Evolutionary conservation across 495 filamentous ascomycete genomes (phyloP), one percentile per base, ranked within the genome.

Genomic region (Trypethelium eluteriae): DNA sequence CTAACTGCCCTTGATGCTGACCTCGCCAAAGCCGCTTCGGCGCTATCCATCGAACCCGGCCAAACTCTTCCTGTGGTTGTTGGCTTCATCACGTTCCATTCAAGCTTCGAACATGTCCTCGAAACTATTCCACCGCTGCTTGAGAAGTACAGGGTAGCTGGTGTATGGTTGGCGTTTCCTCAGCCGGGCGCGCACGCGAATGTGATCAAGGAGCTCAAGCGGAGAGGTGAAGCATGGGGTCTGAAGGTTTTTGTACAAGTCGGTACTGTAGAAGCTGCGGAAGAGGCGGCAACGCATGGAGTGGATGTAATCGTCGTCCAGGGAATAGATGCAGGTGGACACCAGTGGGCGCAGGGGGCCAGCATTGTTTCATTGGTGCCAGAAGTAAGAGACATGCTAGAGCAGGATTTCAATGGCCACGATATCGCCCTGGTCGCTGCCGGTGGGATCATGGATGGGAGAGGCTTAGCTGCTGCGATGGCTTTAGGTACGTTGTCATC

Each of bases 301-400:
- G 63, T 66, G 67, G 69, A 70, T 70, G 66, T 70, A 68, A 64
- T 70, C 66, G 57, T 56, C n/a, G 18, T 62, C 46, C 35, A 70
- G 57, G 90, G 90, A 0, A 71, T 80, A 0, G 90, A 93, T 68
- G 84, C 90, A 0, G 90, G 90, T 0, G 90, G 90, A 0, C 90
- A 94, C 72, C 89, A 89, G 57, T 81, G 84, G 38, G 80, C 72
- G 0, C 77, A 81, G 59, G 85, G 85, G 2, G 80, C 87, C 0
- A 83, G 89, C 1, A 70, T 92, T 1, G 75, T 87, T 53, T 64
- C 79, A 2, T 70, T 89, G 7, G 71, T 89, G 2, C 85, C 85
- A 0, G 86, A 89, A 71, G 74, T 85, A 2, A 73, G 71, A 18
- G 86, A 89, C 70, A 73, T 79, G 62, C 63, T 92, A 62, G 75